Evolutionary conservation across 2,329 filamentous ascomycete species (phyloP).

Genomic region (Arthrobotrys entomopaga): DNA sequence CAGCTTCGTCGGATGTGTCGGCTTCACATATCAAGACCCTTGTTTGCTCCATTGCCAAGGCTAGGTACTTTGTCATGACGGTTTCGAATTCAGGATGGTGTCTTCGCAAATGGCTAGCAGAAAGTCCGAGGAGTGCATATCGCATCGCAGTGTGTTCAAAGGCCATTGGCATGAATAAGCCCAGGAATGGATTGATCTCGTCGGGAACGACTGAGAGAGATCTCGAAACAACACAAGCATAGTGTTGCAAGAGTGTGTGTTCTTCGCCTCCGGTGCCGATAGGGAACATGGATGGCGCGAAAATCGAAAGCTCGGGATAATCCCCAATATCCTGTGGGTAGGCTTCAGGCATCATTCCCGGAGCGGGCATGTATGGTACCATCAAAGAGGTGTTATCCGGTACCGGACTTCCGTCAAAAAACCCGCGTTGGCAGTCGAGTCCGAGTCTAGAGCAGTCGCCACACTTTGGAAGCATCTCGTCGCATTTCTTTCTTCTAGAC

Average conservation of each 20-base stretch:
- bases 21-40: conserved; percentile 52
- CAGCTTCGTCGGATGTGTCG: conserved; percentile 53
- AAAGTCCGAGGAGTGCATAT: conserved; percentile 52
- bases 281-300: conserved; percentile 48
- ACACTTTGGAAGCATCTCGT: conserved; percentile 53
- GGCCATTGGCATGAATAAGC: conserved; percentile 55
- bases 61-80: conserved; percentile 53
- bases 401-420: conserved; percentile 37
- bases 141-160: conserved; percentile 54
- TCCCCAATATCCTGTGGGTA: conserved; percentile 33
- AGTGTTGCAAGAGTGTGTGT: conserved; percentile 55
- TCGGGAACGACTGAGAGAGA: conserved; percentile 55
- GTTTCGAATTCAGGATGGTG: conserved; percentile 53
- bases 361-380: conserved; percentile 38
- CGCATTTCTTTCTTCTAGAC: conserved; percentile 56
- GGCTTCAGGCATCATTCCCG: conserved; percentile 34
- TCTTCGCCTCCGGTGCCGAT: conserved; percentile 44
- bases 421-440: conserved; percentile 48
- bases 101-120: conserved; percentile 53
- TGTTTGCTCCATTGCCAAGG: conserved; percentile 50
- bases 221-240: conserved; percentile 55
- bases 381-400: conserved; percentile 26
- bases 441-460: conserved; percentile 52
- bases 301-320: conserved; percentile 49
- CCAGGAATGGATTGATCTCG: conserved; percentile 55